A percentile compares a stretch with the other conserved stretches of the same genome.
phyloP scores from a whole-genome alignment of 2,329 filamentous ascomycete species.

The Septoria petroselini region DNA sequence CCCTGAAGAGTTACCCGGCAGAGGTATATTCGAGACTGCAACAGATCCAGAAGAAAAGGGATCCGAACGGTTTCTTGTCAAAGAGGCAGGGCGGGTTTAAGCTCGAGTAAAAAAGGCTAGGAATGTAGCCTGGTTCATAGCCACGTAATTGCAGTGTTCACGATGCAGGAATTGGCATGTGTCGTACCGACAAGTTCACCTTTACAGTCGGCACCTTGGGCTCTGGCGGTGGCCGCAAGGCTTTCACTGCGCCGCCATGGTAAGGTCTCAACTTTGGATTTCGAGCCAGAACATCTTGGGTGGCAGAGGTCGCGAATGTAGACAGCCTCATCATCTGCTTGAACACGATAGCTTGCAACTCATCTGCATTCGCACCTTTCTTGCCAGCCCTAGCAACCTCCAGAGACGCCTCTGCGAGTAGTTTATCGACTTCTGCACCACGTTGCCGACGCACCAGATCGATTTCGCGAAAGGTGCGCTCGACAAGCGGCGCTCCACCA shows the following conservation, averaged over 20 bases:
- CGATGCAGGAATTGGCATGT: constrained; percentile 19
- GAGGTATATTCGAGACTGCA: constrained; percentile 23
- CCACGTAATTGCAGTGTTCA: not conserved
- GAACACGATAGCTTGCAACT: constrained; percentile 27
- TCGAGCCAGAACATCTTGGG: constrained; percentile 30
- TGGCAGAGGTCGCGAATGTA: constrained; percentile 25
- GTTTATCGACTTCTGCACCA: constrained; percentile 30
- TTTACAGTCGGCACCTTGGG: constrained; percentile 30
- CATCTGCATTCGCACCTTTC: constrained; percentile 23
- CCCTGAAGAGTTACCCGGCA: constrained; percentile 23
- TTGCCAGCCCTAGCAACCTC: constrained; percentile 27
- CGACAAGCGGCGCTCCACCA: constrained; percentile 29
- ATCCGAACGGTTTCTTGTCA: constrained; percentile 28
- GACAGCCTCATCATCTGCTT: constrained; percentile 29
- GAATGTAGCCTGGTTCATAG: too few species aligned
- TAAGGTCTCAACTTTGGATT: constrained; percentile 31
- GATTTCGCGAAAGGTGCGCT: constrained; percentile 32
- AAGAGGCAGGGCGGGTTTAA: constrained; percentile 26
- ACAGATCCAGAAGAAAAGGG: constrained; percentile 23
- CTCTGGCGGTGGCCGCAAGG: constrained; percentile 20
- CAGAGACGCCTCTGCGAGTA: constrained; percentile 25
- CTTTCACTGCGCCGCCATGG: constrained; percentile 23
- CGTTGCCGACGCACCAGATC: constrained; percentile 28
- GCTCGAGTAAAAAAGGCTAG: constrained; percentile 10
- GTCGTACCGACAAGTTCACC: constrained; percentile 31